Evolutionary conservation across 768 basidiomycete species (phyloP).

Genomic region (Pulveroboletus sp.): DNA sequence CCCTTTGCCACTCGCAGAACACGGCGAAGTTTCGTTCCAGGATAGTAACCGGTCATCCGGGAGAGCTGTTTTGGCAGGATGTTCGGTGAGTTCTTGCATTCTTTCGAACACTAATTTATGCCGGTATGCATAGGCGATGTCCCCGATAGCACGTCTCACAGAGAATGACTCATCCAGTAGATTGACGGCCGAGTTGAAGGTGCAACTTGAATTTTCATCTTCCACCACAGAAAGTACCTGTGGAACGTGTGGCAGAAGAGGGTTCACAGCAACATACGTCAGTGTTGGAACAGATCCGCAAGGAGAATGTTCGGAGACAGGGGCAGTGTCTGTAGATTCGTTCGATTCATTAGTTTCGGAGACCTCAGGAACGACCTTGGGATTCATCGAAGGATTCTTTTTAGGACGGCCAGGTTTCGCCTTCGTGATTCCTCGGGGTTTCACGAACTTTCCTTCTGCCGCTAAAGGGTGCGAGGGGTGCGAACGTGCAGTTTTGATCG

Average conservation of each 20-base stretch:
- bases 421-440: conserved; percentile 30
- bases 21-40: conserved; percentile 19
- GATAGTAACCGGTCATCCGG: conserved; percentile 8
- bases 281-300: neutral
- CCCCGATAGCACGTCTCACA: conserved; percentile 26
- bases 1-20: conserved; percentile 15
- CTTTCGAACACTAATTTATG: conserved; percentile 25
- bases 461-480: conserved; percentile 16
- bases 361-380: conserved; percentile 2
- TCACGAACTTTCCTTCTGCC: conserved; percentile 15
- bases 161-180: conserved; percentile 28
- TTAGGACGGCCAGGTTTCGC: conserved; percentile 30
- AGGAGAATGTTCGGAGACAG: conserved; percentile 11
- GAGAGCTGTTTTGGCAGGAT: conserved; percentile 8
- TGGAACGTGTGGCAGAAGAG: conserved; percentile 17
- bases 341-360: conserved; percentile 11
- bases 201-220: conserved; percentile 2
- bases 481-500: conserved; percentile 16
- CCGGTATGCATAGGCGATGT: conserved; percentile 27
- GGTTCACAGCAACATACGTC: conserved; percentile 25
- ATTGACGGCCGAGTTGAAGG: conserved; percentile 19
- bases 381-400: conserved; percentile 14
- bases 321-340: conserved; percentile 4
- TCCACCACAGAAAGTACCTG: neutral
- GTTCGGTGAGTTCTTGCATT: conserved; percentile 22